A percentile compares a stretch with the other conserved stretches of the same genome.
These are phyloP conservation scores for Epichloe sylvatica DNA, from an alignment of 2,329 filamentous ascomycete genomes.

Conservation along the genomic window DNA sequence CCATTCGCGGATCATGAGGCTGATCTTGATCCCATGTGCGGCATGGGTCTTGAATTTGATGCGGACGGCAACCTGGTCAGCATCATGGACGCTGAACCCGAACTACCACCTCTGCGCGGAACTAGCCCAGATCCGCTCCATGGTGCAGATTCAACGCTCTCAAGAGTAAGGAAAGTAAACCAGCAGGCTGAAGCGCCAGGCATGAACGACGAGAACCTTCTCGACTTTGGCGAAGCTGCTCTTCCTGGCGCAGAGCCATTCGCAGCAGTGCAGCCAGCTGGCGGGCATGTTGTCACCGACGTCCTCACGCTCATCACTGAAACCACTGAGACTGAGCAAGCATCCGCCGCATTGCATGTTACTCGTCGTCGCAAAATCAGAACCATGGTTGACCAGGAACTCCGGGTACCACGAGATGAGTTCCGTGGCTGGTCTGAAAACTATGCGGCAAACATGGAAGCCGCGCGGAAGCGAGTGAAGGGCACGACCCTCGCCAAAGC, in stretches of 20 bases:
- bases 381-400: constrained; percentile 18
- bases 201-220: constrained; percentile 9
- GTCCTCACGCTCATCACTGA: constrained; percentile 11
- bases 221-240: constrained; percentile 24
- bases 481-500: constrained; percentile 21
- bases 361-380: constrained; percentile 14
- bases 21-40: constrained; percentile 21
- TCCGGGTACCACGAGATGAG: constrained; percentile 22
- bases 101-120: constrained; percentile 26
- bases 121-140: constrained; percentile 3
- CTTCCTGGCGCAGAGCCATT: constrained; percentile 26
- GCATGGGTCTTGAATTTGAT: constrained; percentile 36
- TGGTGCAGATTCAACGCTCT: background rate
- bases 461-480: constrained; percentile 13
- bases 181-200: background rate
- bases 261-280: constrained; percentile 13
- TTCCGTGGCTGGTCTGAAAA: constrained; percentile 27
- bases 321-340: constrained; percentile 10
- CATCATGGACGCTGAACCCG: constrained; percentile 26
- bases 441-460: constrained; percentile 43
- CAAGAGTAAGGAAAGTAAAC: background rate
- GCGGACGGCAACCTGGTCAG: constrained; percentile 35
- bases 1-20: constrained; percentile 27
- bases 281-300: constrained; percentile 6
- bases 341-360: constrained; percentile 10